Evolutionary conservation across 2,329 filamentous ascomycete species (phyloP).

Genomic region (Passalora sequoiae): DNA sequence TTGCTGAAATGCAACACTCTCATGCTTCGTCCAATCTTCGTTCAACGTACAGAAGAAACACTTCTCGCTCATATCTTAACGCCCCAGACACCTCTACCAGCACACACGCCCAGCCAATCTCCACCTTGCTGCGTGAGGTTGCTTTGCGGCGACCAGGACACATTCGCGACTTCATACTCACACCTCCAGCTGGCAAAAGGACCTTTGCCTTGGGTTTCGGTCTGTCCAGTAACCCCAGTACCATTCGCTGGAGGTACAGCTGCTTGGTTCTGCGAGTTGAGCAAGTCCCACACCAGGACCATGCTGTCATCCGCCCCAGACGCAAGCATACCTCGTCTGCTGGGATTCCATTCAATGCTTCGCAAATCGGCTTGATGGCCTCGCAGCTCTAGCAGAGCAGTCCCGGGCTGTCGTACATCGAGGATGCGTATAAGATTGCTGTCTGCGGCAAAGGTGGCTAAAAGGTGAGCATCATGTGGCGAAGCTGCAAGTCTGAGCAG

Average conservation of each 20-base stretch:
- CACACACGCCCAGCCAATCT: conserved; percentile 79
- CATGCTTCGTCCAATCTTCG: not conserved
- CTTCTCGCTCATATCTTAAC: conserved; percentile 50
- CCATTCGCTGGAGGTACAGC: conserved; percentile 30
- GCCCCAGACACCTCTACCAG: conserved; percentile 76
- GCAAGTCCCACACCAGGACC: conserved; percentile 88
- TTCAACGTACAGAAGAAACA: not conserved
- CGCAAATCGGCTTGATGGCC: conserved; percentile 83
- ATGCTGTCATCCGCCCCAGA: conserved; percentile 89
- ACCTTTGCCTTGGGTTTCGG: conserved; percentile 50
- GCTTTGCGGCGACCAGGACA: conserved; percentile 75
- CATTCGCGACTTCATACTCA: conserved; percentile 79
- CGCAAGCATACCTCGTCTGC: conserved; percentile 78
- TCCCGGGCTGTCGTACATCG: conserved; percentile 91
- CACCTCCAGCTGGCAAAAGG: conserved; percentile 77
- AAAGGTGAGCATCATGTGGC: conserved; percentile 87
- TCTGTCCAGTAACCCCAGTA: conserved; percentile 25
- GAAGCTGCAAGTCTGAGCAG: conserved; percentile 80
- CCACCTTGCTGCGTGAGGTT: conserved; percentile 63
- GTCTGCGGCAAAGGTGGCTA: conserved; percentile 95
- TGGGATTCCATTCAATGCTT: conserved; percentile 92
- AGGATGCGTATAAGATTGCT: conserved; percentile 89
- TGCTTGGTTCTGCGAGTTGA: conserved; percentile 55
- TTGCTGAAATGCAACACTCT: no score
- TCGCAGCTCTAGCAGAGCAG: conserved; percentile 86